Evolutionary conservation across 164 flowering plant species (phyloP).

Genomic region (Magnolia officinalis): DNA sequence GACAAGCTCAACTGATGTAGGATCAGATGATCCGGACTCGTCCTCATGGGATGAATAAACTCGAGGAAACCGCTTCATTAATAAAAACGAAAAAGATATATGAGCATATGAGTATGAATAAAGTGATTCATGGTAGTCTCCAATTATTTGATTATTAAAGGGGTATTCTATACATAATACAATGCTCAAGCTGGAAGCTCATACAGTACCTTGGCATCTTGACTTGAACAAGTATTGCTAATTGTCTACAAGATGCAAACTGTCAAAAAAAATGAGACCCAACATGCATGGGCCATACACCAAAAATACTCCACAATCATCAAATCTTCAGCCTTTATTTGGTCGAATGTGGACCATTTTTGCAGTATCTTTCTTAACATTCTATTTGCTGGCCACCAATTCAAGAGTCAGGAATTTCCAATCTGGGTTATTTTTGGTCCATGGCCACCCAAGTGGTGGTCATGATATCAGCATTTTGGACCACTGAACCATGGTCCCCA

Average conservation of each 20-base stretch:
- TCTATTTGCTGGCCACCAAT: no score
- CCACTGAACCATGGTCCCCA: background rate
- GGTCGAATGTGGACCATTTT: no score
- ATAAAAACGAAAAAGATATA: background rate
- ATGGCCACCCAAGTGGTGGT: background rate
- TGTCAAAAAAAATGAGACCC: background rate
- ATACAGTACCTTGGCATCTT: no score
- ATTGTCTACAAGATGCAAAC: background rate
- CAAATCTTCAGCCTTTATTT: no score
- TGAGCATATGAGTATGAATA: background rate
- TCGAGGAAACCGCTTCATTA: constrained; percentile 57
- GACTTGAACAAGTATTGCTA: background rate
- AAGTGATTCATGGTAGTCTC: no score
- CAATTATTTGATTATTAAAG: no score
- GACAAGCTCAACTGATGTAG: constrained; percentile 24
- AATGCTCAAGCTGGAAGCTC: background rate
- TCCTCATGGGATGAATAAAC: constrained; percentile 28
- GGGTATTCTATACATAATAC: background rate
- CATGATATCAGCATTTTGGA: background rate
- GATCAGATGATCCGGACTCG: constrained; percentile 20
- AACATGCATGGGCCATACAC: no score
- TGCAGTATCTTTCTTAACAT: no score
- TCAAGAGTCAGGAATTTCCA: no score
- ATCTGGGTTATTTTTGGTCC: background rate
- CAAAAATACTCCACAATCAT: background rate